Evolutionary conservation across 1,284 basidiomycete genomes (phyloP).

Genomic region (Pterula multifida): DNA sequence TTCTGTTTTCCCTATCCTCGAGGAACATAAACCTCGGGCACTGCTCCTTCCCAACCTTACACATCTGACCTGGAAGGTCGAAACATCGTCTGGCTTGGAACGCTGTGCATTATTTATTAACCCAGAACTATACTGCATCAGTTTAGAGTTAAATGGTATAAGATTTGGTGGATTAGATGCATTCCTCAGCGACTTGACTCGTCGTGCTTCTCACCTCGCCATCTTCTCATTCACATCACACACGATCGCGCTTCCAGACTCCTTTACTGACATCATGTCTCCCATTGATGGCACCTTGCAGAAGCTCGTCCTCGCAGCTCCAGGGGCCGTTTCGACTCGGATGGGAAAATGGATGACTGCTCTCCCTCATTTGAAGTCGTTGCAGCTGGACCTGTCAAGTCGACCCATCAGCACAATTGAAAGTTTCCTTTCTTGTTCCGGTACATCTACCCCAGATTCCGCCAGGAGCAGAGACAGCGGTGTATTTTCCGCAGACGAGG

Average conservation of each 20-base stretch:
- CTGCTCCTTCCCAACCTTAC: constrained; percentile 59
- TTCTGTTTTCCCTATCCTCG: constrained; percentile 52
- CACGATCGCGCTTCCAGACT: constrained; percentile 50
- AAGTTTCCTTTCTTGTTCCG: constrained; percentile 63
- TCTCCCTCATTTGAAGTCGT: constrained; percentile 42
- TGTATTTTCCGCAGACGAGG: constrained; percentile 60
- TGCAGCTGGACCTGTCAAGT: constrained; percentile 61
- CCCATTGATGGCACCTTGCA: constrained; percentile 43
- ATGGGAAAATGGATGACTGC: constrained; percentile 60
- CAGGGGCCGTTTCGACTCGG: constrained; percentile 51
- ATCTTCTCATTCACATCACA: constrained; percentile 53
- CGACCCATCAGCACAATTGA: constrained; percentile 54
- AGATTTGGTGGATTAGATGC: constrained; percentile 43
- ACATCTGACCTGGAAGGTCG: constrained; percentile 58
- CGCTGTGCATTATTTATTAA: constrained; percentile 51
- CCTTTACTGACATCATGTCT: constrained; percentile 50
- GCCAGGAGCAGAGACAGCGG: constrained; percentile 57
- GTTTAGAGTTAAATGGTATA: constrained; percentile 44
- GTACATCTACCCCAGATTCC: constrained; percentile 54
- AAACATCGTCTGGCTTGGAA: constrained; percentile 50
- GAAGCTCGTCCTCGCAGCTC: constrained; percentile 51
- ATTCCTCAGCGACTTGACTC: constrained; percentile 51
- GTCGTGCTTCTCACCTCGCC: constrained; percentile 40
- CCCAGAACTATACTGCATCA: constrained; percentile 42
- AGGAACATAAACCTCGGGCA: constrained; percentile 44